Percentiles rank a stretch among this genome's conserved stretches.
phyloP scores from a whole-genome alignment of 768 basidiomycete genomes.

The Pleurotus salmoneostramineus region DNA sequence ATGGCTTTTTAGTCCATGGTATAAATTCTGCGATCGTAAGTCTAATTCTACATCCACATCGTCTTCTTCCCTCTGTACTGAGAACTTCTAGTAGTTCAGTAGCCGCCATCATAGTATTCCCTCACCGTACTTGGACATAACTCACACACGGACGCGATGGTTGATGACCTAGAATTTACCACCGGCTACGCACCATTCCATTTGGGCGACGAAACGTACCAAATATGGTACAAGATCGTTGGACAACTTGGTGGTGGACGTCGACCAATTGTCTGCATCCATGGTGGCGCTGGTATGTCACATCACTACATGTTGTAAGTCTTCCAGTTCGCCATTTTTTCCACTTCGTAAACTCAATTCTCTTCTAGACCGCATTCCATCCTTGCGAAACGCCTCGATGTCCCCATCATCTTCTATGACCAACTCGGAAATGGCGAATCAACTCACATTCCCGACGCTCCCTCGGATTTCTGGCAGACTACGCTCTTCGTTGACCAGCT shows the following conservation, averaged over 20 bases:
- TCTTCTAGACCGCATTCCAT: constrained; percentile 20
- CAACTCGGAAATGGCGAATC: constrained; percentile 52
- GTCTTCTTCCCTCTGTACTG: too few species aligned
- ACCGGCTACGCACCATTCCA: neutral
- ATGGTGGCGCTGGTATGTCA: constrained; percentile 49
- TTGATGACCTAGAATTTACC: neutral
- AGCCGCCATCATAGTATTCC: too few species aligned
- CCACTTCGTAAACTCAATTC: too few species aligned
- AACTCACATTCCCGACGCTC: constrained; percentile 49
- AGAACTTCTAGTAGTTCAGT: too few species aligned
- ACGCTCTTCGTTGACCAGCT: constrained; percentile 51
- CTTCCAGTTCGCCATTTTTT: neutral
- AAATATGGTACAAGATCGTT: neutral
- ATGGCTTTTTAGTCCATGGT: too few species aligned
- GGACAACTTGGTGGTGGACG: neutral
- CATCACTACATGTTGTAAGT: constrained; percentile 32
- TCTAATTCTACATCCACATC: too few species aligned
- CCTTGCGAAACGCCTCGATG: neutral
- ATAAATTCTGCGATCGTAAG: too few species aligned
- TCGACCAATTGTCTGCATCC: constrained; percentile 44
- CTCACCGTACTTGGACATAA: too few species aligned
- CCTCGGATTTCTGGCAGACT: constrained; percentile 47
- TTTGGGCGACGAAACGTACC: neutral
- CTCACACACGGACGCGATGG: too few species aligned
- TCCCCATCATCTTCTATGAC: constrained; percentile 51